phyloP scores from a whole-genome alignment of 495 filamentous ascomycete genomes.

The Trichodelitschia bisporula region DNA sequence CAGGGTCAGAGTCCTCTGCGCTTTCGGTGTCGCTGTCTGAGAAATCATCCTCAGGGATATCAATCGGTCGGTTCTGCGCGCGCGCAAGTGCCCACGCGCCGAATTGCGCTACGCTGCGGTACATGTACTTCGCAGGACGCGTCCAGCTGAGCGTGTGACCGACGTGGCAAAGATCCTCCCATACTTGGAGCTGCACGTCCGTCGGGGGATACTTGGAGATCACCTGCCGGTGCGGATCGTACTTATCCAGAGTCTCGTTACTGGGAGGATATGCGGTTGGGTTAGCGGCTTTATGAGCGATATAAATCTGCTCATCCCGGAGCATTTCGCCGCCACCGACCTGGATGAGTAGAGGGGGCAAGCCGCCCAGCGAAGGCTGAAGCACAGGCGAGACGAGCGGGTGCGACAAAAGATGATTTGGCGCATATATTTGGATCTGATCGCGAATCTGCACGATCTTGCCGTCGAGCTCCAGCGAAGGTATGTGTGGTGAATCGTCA shows the following conservation, averaged over 20 bases:
- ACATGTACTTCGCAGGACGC: conserved; percentile 87
- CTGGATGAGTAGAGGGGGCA: conserved; percentile 68
- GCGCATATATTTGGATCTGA: conserved; percentile 86
- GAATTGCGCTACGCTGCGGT: conserved; percentile 70
- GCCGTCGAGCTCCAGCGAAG: conserved; percentile 37
- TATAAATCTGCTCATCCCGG: conserved; percentile 80
- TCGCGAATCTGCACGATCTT: conserved; percentile 51
- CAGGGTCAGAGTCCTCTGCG: no score
- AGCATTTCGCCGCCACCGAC: conserved; percentile 73
- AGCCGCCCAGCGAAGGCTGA: conserved; percentile 64
- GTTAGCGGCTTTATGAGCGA: conserved; percentile 81
- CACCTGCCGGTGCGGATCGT: conserved; percentile 21
- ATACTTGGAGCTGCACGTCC: conserved; percentile 86
- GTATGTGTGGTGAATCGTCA: conserved; percentile 5
- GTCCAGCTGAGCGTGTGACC: conserved; percentile 79
- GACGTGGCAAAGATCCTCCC: conserved; percentile 86
- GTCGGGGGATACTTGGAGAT: conserved; percentile 52
- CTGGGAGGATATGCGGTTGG: conserved; percentile 44
- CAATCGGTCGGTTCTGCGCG: conserved; percentile 54
- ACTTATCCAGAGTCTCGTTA: conserved; percentile 24
- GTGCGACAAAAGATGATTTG: conserved; percentile 65
- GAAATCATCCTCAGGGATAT: conserved; percentile 54
- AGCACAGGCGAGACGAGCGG: conserved; percentile 74
- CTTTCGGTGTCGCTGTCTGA: conserved; percentile 35
- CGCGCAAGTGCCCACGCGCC: conserved; percentile 70